Evolutionary conservation across 768 basidiomycete species (phyloP).

Genomic region (Hericium alpestre): DNA sequence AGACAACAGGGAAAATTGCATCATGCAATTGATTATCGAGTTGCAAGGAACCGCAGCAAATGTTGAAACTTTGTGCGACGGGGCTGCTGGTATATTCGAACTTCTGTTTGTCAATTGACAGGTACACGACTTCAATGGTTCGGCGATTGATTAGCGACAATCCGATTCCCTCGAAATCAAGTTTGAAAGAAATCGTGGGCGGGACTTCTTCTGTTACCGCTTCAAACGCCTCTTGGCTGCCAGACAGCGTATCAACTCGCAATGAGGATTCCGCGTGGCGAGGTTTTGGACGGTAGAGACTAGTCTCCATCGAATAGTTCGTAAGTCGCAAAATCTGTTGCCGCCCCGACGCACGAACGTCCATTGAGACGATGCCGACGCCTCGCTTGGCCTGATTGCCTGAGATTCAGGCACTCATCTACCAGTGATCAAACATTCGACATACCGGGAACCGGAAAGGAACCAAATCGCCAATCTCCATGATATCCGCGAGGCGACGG

Average conservation of each 20-base stretch:
- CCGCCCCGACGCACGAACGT: constrained; percentile 82
- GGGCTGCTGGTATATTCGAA: constrained; percentile 78
- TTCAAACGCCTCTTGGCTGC: constrained; percentile 71
- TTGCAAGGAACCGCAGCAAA: constrained; percentile 82
- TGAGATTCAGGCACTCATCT: neutral
- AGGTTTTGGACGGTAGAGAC: constrained; percentile 75
- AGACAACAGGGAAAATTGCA: constrained; percentile 84
- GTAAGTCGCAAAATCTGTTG: constrained; percentile 82
- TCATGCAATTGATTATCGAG: constrained; percentile 98
- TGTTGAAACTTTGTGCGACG: constrained; percentile 66
- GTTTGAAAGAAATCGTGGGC: constrained; percentile 51
- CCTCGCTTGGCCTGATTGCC: constrained; percentile 39
- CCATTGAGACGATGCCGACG: constrained; percentile 68
- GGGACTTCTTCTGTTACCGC: constrained; percentile 66
- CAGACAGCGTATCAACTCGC: constrained; percentile 61
- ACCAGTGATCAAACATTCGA: constrained; percentile 3
- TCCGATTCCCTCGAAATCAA: constrained; percentile 86
- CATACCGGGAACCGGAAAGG: constrained; percentile 81
- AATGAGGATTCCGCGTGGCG: constrained; percentile 35
- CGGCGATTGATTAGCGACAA: constrained; percentile 83
- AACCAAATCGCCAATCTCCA: constrained; percentile 88
- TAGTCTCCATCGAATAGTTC: constrained; percentile 74
- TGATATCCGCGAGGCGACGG: constrained; percentile 69
- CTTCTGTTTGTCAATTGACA: constrained; percentile 66
- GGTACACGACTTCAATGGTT: constrained; percentile 83